Evolutionary conservation across 257 asterid genomes (phyloP).

Genomic region (Lycium barbarum): DNA sequence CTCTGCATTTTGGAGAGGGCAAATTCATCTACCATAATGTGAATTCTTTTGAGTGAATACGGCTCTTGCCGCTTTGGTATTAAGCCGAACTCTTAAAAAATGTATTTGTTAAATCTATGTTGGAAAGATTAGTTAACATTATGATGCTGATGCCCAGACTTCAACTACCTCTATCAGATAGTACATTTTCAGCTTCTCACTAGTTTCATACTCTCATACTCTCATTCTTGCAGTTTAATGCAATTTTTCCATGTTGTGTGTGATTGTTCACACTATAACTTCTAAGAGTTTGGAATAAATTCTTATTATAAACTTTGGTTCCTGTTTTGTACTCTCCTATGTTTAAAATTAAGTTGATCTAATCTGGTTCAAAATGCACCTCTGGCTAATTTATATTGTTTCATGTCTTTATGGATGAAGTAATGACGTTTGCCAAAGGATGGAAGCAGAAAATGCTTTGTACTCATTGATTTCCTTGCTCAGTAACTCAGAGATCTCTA

Average conservation of each 20-base stretch:
- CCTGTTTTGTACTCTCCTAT: not conserved
- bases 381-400: constrained; percentile 29
- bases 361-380: constrained; percentile 8
- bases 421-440: constrained; percentile 66
- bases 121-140: not conserved
- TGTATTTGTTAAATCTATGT: not conserved
- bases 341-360: constrained; percentile 21
- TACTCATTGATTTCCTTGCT: constrained; percentile 63
- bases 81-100: not conserved
- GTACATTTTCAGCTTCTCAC: constrained; percentile 24
- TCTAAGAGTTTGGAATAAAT: not conserved
- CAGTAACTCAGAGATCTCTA: constrained; percentile 53
- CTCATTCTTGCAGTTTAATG: constrained; percentile 22
- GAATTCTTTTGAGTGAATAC: not conserved
- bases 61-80: not conserved
- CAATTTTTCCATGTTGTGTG: constrained; percentile 3
- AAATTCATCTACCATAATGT: constrained; percentile 6
- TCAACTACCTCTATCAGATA: not conserved
- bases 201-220: not conserved
- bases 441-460: constrained; percentile 77
- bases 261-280: not conserved
- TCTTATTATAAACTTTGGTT: not conserved
- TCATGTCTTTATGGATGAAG: constrained; percentile 53
- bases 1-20: constrained; percentile 14
- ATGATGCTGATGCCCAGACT: not conserved